phyloP scores from a whole-genome alignment of 345 rosid genomes.

The Barbarea vulgaris region DNA sequence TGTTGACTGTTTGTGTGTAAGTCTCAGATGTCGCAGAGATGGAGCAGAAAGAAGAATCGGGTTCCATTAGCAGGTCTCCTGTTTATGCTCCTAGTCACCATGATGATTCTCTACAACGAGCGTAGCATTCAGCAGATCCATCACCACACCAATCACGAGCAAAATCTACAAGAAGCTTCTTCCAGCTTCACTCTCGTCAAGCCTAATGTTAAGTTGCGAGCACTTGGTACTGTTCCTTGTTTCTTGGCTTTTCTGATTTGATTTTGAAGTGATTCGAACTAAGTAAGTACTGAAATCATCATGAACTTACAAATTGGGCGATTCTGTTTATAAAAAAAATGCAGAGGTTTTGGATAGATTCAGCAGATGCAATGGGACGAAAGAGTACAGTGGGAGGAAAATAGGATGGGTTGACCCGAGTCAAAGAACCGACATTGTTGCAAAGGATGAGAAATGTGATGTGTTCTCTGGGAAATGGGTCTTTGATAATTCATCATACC shows the following conservation, averaged over 20 bases:
- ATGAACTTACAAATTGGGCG: not conserved
- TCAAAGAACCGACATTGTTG: conserved; percentile 36
- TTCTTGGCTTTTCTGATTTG: not conserved
- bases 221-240: conserved; percentile 48
- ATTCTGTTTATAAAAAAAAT: not conserved
- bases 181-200: conserved; percentile 38
- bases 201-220: conserved; percentile 53
- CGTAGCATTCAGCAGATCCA: conserved; percentile 64
- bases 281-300: not conserved
- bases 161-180: conserved; percentile 28
- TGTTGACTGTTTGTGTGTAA: not conserved
- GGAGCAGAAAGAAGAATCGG: conserved; percentile 71
- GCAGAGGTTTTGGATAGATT: conserved; percentile 86
- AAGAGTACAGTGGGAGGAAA: conserved; percentile 65
- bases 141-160: conserved; percentile 42
- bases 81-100: conserved; percentile 48
- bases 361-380: conserved; percentile 69
- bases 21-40: conserved; percentile 58
- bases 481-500: conserved; percentile 70
- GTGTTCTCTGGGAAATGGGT: conserved; percentile 91
- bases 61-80: conserved; percentile 56
- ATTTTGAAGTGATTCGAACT: not conserved
- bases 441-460: conserved; percentile 67
- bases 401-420: conserved; percentile 55
- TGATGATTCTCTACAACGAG: conserved; percentile 62